These are phyloP conservation scores for Myxozyma nipponensis DNA, from an alignment of 805 yeast species.

Conservation along the genomic window DNA sequence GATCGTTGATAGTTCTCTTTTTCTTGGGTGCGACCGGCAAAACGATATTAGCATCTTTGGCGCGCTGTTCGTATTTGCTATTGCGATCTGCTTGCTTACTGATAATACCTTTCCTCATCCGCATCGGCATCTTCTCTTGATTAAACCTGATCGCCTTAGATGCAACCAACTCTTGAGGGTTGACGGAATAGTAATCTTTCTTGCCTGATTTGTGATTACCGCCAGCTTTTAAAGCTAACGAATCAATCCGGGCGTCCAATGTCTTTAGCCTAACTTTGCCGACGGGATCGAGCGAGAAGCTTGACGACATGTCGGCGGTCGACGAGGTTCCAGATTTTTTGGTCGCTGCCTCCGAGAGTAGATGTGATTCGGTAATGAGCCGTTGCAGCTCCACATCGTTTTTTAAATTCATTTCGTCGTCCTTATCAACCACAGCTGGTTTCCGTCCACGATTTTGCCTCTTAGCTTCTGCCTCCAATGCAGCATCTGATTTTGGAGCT, in stretches of 20 bases:
- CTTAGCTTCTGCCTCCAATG: constrained; percentile 9
- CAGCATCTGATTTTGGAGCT: constrained; percentile 35
- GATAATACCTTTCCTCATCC: constrained; percentile 80
- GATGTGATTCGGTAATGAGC: constrained; percentile 64
- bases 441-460: constrained; percentile 1
- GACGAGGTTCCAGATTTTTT: constrained; percentile 4
- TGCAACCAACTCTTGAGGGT: constrained; percentile 15
- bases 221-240: constrained; percentile 24
- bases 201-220: constrained; percentile 22
- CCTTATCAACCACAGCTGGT: constrained; percentile 24
- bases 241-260: constrained; percentile 37
- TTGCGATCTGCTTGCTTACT: constrained; percentile 51
- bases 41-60: constrained; percentile 87
- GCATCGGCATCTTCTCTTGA: constrained; percentile 79
- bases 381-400: constrained; percentile 68
- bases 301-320: background rate
- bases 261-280: constrained; percentile 40
- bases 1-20: constrained; percentile 37
- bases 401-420: constrained; percentile 48
- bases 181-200: constrained; percentile 23
- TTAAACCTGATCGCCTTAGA: constrained; percentile 13
- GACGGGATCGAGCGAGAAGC: constrained; percentile 36
- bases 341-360: constrained; percentile 39
- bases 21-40: constrained; percentile 47
- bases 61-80: constrained; percentile 63